Evolutionary conservation across 176 grass and related monocot species (phyloP).

Genomic region (Avena insularis): DNA sequence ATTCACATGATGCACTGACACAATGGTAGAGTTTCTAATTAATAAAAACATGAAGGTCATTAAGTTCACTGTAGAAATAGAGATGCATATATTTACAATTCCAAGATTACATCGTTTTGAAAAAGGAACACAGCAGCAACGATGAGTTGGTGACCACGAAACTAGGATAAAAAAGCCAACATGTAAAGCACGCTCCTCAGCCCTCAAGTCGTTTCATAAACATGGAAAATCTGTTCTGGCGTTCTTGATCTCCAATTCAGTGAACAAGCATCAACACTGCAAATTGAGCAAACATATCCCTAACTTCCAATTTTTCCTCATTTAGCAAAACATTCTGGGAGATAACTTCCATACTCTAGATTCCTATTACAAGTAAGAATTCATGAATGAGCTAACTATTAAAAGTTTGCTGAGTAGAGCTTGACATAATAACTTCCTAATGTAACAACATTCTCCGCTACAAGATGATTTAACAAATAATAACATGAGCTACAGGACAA

Average conservation of each 20-base stretch:
- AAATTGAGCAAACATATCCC: not conserved
- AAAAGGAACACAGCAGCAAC: conserved; percentile 1
- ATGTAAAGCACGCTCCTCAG: not conserved
- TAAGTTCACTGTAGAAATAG: not conserved
- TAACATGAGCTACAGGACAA: not conserved
- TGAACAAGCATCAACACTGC: not conserved
- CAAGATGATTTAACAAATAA: not conserved
- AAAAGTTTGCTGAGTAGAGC: not conserved
- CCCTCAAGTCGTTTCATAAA: not conserved
- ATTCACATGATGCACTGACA: not conserved
- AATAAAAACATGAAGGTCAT: conserved; percentile 2
- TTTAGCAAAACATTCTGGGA: not conserved
- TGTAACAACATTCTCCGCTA: not conserved
- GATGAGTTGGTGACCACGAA: not conserved
- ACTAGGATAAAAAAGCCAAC: conserved; percentile 22
- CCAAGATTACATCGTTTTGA: not conserved
- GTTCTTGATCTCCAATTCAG: not conserved
- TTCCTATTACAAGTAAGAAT: not conserved
- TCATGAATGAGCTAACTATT: conserved; percentile 11
- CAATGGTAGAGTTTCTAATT: not conserved
- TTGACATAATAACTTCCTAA: not conserved
- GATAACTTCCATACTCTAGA: not conserved
- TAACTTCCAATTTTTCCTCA: not conserved
- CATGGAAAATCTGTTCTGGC: not conserved
- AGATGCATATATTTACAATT: not conserved